A percentile compares a stretch with the other conserved stretches of the same genome.
Evolutionary conservation across 2,329 filamentous ascomycete genomes (phyloP).

Genomic region (Aspergillus awamori): DNA sequence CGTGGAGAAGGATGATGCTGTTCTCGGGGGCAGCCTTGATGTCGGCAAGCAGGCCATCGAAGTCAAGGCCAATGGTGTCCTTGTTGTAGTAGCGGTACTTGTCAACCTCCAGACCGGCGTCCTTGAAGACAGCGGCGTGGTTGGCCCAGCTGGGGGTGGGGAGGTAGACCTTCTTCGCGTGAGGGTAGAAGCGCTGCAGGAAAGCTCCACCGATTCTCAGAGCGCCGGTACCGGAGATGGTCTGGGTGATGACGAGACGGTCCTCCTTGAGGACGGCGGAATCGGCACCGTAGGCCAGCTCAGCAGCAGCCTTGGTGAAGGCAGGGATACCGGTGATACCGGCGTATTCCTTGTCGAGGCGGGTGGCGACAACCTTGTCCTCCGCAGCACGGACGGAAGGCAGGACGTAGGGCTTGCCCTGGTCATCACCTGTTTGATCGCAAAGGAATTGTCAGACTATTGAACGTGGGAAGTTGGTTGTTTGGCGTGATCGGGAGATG

Average conservation of each 20-base stretch:
- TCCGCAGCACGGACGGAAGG: slow-evolving; percentile 90
- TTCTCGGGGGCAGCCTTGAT: slow-evolving; percentile 84
- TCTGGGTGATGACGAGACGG: slow-evolving; percentile 90
- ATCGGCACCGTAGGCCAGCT: slow-evolving; percentile 85
- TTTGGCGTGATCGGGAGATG: neutral
- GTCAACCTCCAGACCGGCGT: slow-evolving; percentile 86
- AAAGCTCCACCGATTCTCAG: slow-evolving; percentile 94
- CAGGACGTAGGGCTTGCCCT: slow-evolving; percentile 96
- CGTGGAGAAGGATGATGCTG: slow-evolving; percentile 91
- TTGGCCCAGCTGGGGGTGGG: slow-evolving; percentile 97
- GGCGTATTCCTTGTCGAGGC: slow-evolving; percentile 95
- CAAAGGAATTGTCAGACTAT: neutral
- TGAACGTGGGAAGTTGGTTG: neutral
- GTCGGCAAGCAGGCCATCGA: slow-evolving; percentile 87
- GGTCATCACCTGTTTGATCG: slow-evolving; percentile 66
- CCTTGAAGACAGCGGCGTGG: slow-evolving; percentile 94
- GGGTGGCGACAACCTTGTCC: slow-evolving; percentile 75
- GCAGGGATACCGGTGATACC: slow-evolving; percentile 94
- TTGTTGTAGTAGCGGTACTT: slow-evolving; percentile 99
- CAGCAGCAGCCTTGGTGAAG: slow-evolving; percentile 89
- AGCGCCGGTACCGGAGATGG: slow-evolving; percentile 96
- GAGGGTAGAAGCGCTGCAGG: slow-evolving; percentile 86
- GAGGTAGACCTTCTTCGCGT: slow-evolving; percentile 94
- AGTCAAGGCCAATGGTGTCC: slow-evolving; percentile 96
- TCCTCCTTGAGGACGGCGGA: slow-evolving; percentile 72